Evolutionary conservation across 2,329 filamentous ascomycete genomes (phyloP).

Genomic region (Gremmenia infestans): DNA sequence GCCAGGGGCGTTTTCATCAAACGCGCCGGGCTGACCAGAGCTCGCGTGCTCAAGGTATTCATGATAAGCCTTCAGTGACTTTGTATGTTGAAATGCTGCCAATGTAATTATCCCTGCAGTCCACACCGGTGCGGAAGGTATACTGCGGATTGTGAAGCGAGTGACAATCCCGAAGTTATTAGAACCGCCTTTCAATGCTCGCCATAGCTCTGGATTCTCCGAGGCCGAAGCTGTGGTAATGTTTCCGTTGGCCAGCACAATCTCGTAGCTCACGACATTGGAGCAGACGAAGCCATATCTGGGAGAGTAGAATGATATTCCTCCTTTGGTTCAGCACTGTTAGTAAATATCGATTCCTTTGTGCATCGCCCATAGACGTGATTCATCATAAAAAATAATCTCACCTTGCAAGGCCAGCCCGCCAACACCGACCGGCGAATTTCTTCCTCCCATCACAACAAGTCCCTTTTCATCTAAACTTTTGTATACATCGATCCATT

Average conservation of each 20-base stretch:
- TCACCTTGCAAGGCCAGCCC: slow-evolving; percentile 3
- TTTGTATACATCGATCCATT: slow-evolving; percentile 6
- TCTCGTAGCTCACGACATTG: slow-evolving; percentile 36
- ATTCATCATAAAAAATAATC: background rate
- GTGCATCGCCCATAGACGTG: background rate
- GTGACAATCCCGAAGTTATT: slow-evolving; percentile 15
- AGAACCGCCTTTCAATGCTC: slow-evolving; percentile 11
- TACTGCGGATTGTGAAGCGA: slow-evolving; percentile 10
- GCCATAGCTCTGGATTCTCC: slow-evolving; percentile 12
- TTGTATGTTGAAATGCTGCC: background rate
- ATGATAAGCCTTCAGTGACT: slow-evolving; percentile 1
- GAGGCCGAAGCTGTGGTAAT: slow-evolving; percentile 6
- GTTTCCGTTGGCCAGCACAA: slow-evolving; percentile 29
- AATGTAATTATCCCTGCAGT: slow-evolving; percentile 2
- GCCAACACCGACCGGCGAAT: slow-evolving; percentile 6
- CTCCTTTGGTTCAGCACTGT: background rate
- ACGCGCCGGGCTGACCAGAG: slow-evolving; percentile 9
- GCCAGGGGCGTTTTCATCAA: slow-evolving; percentile 3
- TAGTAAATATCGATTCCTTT: background rate
- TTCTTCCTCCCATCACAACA: slow-evolving; percentile 3
- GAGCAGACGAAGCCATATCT: slow-evolving; percentile 9
- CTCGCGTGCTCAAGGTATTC: slow-evolving; percentile 4
- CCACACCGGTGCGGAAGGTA: slow-evolving; percentile 6
- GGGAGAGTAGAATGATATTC: slow-evolving; percentile 13
- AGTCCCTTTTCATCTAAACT: slow-evolving; percentile 1